Percentiles rank a stretch among this genome's conserved stretches.
These are phyloP conservation scores for Pestalotiopsis sp. DNA, from an alignment of 2,329 filamentous ascomycete genomes.

Conservation along the genomic window DNA sequence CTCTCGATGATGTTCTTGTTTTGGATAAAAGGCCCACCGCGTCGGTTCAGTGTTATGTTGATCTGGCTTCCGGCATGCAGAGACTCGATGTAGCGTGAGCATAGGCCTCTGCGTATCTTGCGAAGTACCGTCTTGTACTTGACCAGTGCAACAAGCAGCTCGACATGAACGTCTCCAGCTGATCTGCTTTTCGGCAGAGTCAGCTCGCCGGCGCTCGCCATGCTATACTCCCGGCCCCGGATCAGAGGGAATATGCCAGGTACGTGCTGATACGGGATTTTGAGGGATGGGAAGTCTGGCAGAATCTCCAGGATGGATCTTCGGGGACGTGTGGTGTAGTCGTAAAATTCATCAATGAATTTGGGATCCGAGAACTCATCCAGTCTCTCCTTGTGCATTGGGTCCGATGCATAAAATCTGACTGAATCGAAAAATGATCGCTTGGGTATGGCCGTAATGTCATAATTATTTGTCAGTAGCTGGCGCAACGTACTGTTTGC, in stretches of 20 bases:
- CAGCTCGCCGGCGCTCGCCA: conserved; percentile 68
- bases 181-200: conserved; percentile 22
- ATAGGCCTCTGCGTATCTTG: conserved; percentile 81
- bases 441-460: conserved; percentile 86
- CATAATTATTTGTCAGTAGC: conserved; percentile 79
- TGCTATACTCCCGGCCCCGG: conserved; percentile 90
- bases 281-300: conserved; percentile 83
- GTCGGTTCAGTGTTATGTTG: conserved; percentile 56
- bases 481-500: conserved; percentile 64
- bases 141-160: conserved; percentile 83
- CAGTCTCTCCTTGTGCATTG: conserved; percentile 76
- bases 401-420: conserved; percentile 70
- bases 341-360: conserved; percentile 87
- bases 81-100: conserved; percentile 78
- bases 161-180: conserved; percentile 49
- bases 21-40: conserved; percentile 26
- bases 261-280: conserved; percentile 73
- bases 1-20: conserved; percentile 4
- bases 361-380: conserved; percentile 79
- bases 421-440: conserved; percentile 82
- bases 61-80: conserved; percentile 61
- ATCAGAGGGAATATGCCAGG: conserved; percentile 77
- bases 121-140: conserved; percentile 88
- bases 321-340: conserved; percentile 89
- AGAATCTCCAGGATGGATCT: conserved; percentile 91